A percentile compares a stretch with the other conserved stretches of the same genome.
Conservation (phyloP, 352 stramenopile species). For the Halophytophthora batemanensis region DNA sequence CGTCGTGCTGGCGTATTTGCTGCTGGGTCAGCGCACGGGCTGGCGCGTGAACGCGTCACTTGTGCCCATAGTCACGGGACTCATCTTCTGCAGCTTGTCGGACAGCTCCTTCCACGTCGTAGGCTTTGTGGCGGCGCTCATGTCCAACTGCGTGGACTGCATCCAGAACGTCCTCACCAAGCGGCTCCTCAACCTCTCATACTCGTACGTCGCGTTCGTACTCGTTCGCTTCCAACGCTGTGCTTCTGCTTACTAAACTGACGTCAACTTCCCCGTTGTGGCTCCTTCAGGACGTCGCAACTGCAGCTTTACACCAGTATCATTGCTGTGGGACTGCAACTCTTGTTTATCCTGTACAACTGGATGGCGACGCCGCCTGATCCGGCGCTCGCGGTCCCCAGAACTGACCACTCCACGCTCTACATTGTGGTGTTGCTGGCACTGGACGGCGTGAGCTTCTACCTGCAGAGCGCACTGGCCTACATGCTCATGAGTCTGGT, state of each 20-base stretch:
- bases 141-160: constrained; percentile 91
- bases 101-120: constrained; percentile 87
- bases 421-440: constrained; percentile 58
- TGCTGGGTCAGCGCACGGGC: constrained; percentile 80
- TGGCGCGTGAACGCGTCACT: constrained; percentile 84
- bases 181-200: constrained; percentile 75
- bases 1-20: constrained; percentile 80
- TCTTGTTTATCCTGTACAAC: constrained; percentile 74
- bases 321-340: constrained; percentile 80
- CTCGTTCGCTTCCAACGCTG: neutral
- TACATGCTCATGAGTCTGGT: constrained; percentile 92
- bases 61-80: constrained; percentile 80
- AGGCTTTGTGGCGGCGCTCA: constrained; percentile 85
- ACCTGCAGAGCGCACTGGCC: constrained; percentile 88
- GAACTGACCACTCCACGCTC: constrained; percentile 29
- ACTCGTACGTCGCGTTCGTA: constrained; percentile 47
- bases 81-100: constrained; percentile 85
- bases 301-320: constrained; percentile 91
- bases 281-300: constrained; percentile 54
- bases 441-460: constrained; percentile 81
- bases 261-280: too few species aligned
- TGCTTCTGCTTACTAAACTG: too few species aligned
- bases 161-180: constrained; percentile 92
- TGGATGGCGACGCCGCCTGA: constrained; percentile 43
- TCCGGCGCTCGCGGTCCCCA: constrained; percentile 15